Percentiles rank a stretch among this genome's conserved stretches.
These are phyloP conservation scores for Lipomyces sp. DNA, from an alignment of 805 yeast genomes.

Conservation along the genomic window DNA sequence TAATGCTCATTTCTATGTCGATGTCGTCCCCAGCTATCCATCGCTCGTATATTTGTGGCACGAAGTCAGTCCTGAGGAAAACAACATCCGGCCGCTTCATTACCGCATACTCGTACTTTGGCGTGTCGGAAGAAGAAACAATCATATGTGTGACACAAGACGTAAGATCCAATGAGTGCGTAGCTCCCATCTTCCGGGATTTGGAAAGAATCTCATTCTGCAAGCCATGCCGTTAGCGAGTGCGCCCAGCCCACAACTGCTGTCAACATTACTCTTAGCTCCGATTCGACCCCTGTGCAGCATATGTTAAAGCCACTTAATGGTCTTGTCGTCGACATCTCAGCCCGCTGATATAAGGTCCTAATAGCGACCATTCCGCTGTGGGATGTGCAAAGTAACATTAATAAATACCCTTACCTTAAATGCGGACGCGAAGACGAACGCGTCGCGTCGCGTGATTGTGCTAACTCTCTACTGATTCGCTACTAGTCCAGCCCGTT, in stretches of 20 bases:
- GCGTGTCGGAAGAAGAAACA: constrained; percentile 58
- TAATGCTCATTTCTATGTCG: constrained; percentile 40
- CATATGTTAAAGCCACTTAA: constrained; percentile 30
- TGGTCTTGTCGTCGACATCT: constrained; percentile 14
- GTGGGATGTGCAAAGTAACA: background rate
- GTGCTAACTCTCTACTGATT: too few species aligned
- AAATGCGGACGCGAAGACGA: background rate
- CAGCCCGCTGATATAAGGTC: background rate
- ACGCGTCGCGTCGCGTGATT: too few species aligned
- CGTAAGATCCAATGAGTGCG: constrained; percentile 53
- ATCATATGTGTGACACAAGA: constrained; percentile 57
- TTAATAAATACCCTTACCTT: background rate
- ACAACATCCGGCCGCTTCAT: constrained; percentile 54
- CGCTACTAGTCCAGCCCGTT: too few species aligned
- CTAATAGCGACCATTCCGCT: background rate
- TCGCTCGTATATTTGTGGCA: constrained; percentile 52
- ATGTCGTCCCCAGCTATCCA: constrained; percentile 61
- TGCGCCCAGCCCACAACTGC: background rate
- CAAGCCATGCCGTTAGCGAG: background rate
- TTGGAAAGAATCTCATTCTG: constrained; percentile 27
- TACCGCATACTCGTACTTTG: constrained; percentile 59
- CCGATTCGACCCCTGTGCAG: constrained; percentile 30
- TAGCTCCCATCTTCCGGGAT: constrained; percentile 52
- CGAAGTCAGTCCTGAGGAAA: constrained; percentile 56
- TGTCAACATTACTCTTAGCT: constrained; percentile 15